These are phyloP conservation scores for Orychophragmus violaceus DNA, from an alignment of 345 rosid genomes.

Conservation along the genomic window DNA sequence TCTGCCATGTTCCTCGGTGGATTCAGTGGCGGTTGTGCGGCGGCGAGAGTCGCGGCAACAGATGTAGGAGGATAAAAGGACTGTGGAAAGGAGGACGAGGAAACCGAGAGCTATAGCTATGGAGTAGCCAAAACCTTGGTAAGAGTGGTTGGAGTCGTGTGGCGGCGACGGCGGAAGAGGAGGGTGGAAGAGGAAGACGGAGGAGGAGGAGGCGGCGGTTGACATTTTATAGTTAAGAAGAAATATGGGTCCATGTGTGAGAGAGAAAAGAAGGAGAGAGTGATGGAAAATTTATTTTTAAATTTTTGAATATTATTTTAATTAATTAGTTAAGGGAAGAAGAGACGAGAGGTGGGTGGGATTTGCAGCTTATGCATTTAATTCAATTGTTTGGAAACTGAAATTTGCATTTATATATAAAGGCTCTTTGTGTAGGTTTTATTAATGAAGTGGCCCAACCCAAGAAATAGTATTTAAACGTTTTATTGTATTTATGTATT, in stretches of 20 bases:
- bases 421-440: conserved; percentile 1
- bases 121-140: conserved; percentile 91
- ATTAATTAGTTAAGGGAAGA: conserved; percentile 30
- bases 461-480: conserved; percentile 18
- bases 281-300: background rate
- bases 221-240: conserved; percentile 45
- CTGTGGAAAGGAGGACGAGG: conserved; percentile 77
- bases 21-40: conserved; percentile 27
- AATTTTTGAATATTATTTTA: background rate
- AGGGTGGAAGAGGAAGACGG: conserved; percentile 23
- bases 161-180: conserved; percentile 29
- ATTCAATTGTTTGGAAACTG: conserved; percentile 48
- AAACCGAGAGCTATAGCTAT: conserved; percentile 89
- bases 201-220: conserved; percentile 25
- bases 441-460: background rate
- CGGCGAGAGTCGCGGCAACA: conserved; percentile 72
- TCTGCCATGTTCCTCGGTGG: conserved; percentile 38
- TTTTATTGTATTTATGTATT: background rate
- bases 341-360: conserved; percentile 50
- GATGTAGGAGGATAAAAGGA: conserved; percentile 81
- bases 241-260: conserved; percentile 48
- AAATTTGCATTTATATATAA: conserved; percentile 39
- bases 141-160: conserved; percentile 24
- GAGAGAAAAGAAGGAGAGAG: conserved; percentile 24
- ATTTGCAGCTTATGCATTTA: conserved; percentile 82